phyloP scores from a whole-genome alignment of 768 basidiomycete species.

The Boletus subparvulus region DNA sequence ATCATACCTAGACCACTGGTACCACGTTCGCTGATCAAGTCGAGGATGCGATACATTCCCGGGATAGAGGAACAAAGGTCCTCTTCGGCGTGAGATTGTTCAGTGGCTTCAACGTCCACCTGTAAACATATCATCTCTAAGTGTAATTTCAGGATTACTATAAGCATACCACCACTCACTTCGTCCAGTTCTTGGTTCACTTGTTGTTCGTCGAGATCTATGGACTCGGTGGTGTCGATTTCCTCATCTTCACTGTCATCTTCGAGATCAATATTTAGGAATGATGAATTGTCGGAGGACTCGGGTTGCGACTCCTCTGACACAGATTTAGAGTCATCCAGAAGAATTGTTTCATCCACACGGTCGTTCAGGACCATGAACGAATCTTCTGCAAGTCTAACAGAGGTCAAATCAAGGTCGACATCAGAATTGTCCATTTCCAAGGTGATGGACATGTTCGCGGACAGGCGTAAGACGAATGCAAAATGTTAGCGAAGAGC shows the following conservation, averaged over 20 bases:
- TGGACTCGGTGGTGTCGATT: slow-evolving; percentile 10
- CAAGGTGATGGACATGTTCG: slow-evolving; percentile 16
- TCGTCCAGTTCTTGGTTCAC: slow-evolving; percentile 13
- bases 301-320: slow-evolving; percentile 16
- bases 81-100: slow-evolving; percentile 7
- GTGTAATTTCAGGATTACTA: not conserved
- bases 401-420: slow-evolving; percentile 8
- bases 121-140: not conserved
- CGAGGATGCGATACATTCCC: slow-evolving; percentile 53
- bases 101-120: slow-evolving; percentile 19
- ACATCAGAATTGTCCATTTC: slow-evolving; percentile 12
- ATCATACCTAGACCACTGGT: slow-evolving; percentile 51
- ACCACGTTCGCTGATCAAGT: slow-evolving; percentile 51
- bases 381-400: slow-evolving; percentile 6
- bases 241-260: slow-evolving; percentile 17
- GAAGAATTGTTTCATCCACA: not conserved
- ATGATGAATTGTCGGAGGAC: slow-evolving; percentile 19
- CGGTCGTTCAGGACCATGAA: slow-evolving; percentile 7
- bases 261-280: slow-evolving; percentile 15
- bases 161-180: not conserved
- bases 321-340: not conserved
- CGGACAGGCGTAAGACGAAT: not conserved
- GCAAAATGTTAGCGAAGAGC: not conserved
- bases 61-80: slow-evolving; percentile 35
- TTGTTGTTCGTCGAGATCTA: slow-evolving; percentile 14